These are phyloP conservation scores for Citrullus amarus DNA, from an alignment of 306 rosid genomes.

Conservation along the genomic window DNA sequence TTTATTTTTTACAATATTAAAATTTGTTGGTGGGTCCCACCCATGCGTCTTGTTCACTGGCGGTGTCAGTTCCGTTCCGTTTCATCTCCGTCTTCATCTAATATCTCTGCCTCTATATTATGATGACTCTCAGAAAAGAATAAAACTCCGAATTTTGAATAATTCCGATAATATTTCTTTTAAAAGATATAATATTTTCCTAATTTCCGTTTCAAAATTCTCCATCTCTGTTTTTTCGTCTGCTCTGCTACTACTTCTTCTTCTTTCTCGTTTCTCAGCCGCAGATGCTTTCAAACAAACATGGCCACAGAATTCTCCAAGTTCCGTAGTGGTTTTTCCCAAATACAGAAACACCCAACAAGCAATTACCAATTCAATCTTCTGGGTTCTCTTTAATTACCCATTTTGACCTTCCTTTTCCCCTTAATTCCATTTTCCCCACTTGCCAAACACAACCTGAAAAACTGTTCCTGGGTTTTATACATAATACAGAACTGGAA, in stretches of 20 bases:
- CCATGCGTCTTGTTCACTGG: neutral
- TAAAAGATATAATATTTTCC: neutral
- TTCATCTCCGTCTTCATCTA: conserved; percentile 3
- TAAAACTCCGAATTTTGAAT: neutral
- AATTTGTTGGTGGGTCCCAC: neutral
- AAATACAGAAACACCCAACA: neutral
- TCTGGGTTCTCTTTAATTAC: neutral
- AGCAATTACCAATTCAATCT: neutral
- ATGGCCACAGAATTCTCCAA: neutral
- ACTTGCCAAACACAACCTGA: neutral
- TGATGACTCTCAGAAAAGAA: neutral
- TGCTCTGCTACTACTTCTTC: neutral
- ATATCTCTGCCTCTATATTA: neutral
- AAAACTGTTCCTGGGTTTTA: neutral
- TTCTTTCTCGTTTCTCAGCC: neutral
- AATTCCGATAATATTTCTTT: neutral
- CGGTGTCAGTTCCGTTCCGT: conserved; percentile 5
- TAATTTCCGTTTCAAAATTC: conserved; percentile 6
- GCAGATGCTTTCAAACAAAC: neutral
- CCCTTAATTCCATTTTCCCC: neutral
- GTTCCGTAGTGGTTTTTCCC: neutral
- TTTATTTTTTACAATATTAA: no score
- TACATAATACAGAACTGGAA: neutral
- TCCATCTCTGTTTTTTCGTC: neutral
- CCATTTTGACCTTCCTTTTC: neutral